Base-by-base conservation (phyloP, 2,329 filamentous ascomycete genomes). In the Diaporthe sp. region DNA sequence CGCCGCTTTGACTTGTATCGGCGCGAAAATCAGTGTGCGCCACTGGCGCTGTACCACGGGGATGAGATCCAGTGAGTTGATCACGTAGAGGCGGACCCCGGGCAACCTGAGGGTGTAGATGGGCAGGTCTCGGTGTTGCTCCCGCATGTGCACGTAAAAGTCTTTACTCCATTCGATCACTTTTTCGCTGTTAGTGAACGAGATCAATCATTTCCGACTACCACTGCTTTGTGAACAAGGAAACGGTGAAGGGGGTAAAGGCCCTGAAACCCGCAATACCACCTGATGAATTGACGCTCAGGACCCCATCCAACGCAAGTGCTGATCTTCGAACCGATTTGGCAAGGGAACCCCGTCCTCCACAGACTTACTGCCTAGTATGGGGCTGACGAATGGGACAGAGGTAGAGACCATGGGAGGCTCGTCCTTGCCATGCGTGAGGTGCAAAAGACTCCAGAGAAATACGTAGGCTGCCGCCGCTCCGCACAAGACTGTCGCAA, bases 31-130 rank as follows among this genome's bases (percentile, higher is more conserved):
- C 25, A 74, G 12, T 3, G 37, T 72, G 15, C 67, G 57, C 67
- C 67, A 74, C 17, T 74, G 67, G 22, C 73, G 55, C 15, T 74
- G 73, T 9, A 74, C 67, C 17, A 55, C 22, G 94, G 86, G 79
- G 94, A 94, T 78, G 91, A 93, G 0, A 39, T 65, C 17, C 22
- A 74, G 31, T 1, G 57, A 72, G 25, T 74, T 72, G 57, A 74
- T 65, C 3, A 53, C 31, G 8, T 72, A 74, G 6, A 74, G 28
- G 17, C 73, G 73, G 9, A 9, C 28, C 15, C 73, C 67, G 4
- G 73, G 73, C 1, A 72, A 4, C 37, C 73, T 62, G 13, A 74
- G 67, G 8, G 73, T 72, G 22, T 65, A 74, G 2, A 74, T 65
- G 22, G 67, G 37, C 44, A 72, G 17, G 19, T 59, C 25, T 62